A percentile compares a stretch with the other conserved stretches of the same genome.
Evolutionary conservation across 1,284 basidiomycete genomes (phyloP).

Genomic region (Marasmius fiardii): DNA sequence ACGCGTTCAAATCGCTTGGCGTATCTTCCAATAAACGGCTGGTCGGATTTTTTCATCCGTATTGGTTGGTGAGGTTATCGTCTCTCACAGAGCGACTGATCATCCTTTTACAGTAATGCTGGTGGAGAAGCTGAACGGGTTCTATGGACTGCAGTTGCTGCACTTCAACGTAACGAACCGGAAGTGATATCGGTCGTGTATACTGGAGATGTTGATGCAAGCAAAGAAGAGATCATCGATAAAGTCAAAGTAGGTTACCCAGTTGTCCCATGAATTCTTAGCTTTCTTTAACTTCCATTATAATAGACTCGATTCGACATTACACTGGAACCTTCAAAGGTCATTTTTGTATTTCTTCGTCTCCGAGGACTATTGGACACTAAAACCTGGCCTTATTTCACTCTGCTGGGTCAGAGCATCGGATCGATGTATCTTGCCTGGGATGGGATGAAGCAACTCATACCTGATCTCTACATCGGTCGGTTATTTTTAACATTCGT

Average conservation of each 20-base stretch:
- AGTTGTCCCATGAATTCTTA: too few species aligned
- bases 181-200: conserved; percentile 84
- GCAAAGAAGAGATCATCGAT: conserved; percentile 79
- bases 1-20: background rate
- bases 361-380: conserved; percentile 79
- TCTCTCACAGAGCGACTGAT: conserved; percentile 19
- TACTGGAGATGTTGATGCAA: conserved; percentile 80
- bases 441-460: conserved; percentile 73
- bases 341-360: conserved; percentile 79
- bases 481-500: too few species aligned
- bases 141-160: conserved; percentile 87
- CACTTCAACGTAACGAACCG: conserved; percentile 72
- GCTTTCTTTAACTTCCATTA: too few species aligned
- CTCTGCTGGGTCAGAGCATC: conserved; percentile 87
- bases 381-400: conserved; percentile 82
- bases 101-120: conserved; percentile 77
- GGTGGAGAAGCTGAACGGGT: conserved; percentile 97
- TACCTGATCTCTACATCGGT: conserved; percentile 84
- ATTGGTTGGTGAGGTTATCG: conserved; percentile 62
- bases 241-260: conserved; percentile 49
- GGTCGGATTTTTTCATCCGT: conserved; percentile 93
- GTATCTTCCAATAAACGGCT: conserved; percentile 33
- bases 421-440: conserved; percentile 83
- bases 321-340: conserved; percentile 52
- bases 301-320: conserved; percentile 86